Conservation (phyloP, 257 asterid species). For the Nicotiana knightiana region DNA sequence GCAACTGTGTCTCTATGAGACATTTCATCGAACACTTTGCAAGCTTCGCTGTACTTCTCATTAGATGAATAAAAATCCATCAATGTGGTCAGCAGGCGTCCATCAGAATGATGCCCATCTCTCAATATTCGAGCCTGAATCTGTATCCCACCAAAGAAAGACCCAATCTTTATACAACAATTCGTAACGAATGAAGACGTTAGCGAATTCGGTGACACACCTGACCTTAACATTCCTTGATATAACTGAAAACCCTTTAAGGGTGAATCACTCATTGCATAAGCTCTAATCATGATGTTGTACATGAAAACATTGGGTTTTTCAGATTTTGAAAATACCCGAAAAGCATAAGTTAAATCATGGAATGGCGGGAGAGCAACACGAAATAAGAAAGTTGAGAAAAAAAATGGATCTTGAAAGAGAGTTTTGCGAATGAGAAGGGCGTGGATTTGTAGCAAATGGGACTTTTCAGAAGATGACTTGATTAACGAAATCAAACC, state of each 20-base stretch:
- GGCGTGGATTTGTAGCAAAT: constrained; percentile 60
- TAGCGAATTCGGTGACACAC: constrained; percentile 50
- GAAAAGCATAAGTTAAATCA: constrained; percentile 43
- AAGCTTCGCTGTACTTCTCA: constrained; percentile 37
- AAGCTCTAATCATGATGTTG: constrained; percentile 61
- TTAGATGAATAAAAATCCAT: constrained; percentile 62
- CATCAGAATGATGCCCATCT: constrained; percentile 50
- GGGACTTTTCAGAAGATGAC: constrained; percentile 43
- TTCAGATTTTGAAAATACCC: constrained; percentile 36
- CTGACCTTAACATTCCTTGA: constrained; percentile 37
- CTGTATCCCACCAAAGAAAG: constrained; percentile 44
- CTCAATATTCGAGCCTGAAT: constrained; percentile 53
- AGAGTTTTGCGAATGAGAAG: constrained; percentile 47
- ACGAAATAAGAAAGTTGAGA: constrained; percentile 56
- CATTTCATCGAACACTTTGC: constrained; percentile 72
- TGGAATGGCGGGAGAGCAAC: constrained; percentile 48
- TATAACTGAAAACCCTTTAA: constrained; percentile 40
- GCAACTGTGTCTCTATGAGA: constrained; percentile 48
- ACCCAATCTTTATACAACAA: constrained; percentile 51
- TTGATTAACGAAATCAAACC: constrained; percentile 46
- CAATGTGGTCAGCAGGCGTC: constrained; percentile 48
- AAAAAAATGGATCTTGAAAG: constrained; percentile 37
- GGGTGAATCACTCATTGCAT: constrained; percentile 44
- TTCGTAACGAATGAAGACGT: constrained; percentile 48
- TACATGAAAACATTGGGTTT: constrained; percentile 45